Evolutionary conservation across 495 filamentous ascomycete species (phyloP).

Genomic region (Aspergillus cavernicola): DNA sequence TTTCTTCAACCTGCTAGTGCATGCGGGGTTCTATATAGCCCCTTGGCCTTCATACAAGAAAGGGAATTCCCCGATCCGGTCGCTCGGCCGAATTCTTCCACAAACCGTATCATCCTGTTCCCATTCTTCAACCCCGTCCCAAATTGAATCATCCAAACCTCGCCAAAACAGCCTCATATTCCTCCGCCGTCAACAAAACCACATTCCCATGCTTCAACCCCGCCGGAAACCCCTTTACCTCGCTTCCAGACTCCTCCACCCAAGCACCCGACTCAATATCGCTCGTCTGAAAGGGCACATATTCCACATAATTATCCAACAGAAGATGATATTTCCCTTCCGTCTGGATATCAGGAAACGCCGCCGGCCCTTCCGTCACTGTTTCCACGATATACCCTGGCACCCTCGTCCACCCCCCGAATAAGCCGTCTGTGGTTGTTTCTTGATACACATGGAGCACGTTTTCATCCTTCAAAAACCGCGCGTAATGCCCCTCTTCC

Average conservation of each 20-base stretch:
- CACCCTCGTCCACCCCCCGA: slow-evolving; percentile 7
- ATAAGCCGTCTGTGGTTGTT: slow-evolving; percentile 5
- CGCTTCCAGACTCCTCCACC: not conserved
- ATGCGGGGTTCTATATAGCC: not conserved
- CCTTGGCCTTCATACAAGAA: not conserved
- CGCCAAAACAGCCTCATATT: slow-evolving; percentile 12
- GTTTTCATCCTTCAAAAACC: slow-evolving; percentile 12
- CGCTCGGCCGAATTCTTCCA: not conserved
- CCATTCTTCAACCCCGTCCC: not conserved
- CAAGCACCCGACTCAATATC: not conserved
- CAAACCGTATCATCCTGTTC: not conserved
- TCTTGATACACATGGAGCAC: slow-evolving; percentile 9
- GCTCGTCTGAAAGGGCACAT: slow-evolving; percentile 8
- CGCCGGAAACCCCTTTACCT: slow-evolving; percentile 2
- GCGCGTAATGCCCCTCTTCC: not conserved
- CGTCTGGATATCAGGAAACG: slow-evolving; percentile 4
- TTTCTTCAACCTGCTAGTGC: not conserved
- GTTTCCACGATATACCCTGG: not conserved
- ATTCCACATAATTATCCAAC: slow-evolving; percentile 13
- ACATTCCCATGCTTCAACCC: slow-evolving; percentile 17
- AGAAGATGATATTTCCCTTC: slow-evolving; percentile 2
- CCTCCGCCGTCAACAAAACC: not conserved
- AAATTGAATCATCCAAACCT: not conserved
- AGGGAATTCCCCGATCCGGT: not conserved
- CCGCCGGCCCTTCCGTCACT: slow-evolving; percentile 8